Evolutionary conservation across 2,329 filamentous ascomycete genomes (phyloP).

Genomic region (Aspergillus sp.): DNA sequence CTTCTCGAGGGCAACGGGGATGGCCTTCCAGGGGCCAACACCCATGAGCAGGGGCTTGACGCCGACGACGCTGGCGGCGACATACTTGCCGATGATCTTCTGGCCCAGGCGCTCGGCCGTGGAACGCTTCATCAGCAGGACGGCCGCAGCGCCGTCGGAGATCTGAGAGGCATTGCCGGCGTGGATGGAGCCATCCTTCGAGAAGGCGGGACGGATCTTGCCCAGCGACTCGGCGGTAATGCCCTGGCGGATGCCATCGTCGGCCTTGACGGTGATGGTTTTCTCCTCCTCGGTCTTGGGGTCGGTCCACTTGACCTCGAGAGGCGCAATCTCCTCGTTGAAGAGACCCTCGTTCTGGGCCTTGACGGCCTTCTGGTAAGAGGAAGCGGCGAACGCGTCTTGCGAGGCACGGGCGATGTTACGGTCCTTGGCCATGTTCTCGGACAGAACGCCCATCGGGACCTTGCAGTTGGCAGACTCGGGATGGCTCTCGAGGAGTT

Average conservation of each 20-base stretch:
- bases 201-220: constrained; percentile 86
- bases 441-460: constrained; percentile 86
- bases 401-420: constrained; percentile 62
- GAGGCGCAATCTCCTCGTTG: constrained; percentile 77
- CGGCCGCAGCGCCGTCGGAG: constrained; percentile 88
- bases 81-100: constrained; percentile 84
- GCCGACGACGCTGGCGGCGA: constrained; percentile 73
- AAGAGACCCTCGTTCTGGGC: constrained; percentile 87
- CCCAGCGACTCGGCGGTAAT: constrained; percentile 80
- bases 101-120: constrained; percentile 84
- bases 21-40: constrained; percentile 88
- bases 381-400: constrained; percentile 87
- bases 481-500: constrained; percentile 69
- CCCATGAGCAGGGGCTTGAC: constrained; percentile 94
- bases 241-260: constrained; percentile 78
- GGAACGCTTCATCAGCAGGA: constrained; percentile 88
- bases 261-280: constrained; percentile 70
- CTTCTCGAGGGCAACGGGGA: constrained; percentile 81
- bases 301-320: constrained; percentile 80
- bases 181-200: constrained; percentile 87
- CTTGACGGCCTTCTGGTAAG: constrained; percentile 79
- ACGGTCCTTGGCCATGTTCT: constrained; percentile 86
- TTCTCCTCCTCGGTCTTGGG: constrained; percentile 81
- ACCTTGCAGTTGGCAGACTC: constrained; percentile 95
- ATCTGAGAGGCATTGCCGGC: constrained; percentile 94